Evolutionary conservation across 2,329 filamentous ascomycete genomes (phyloP).

Genomic region (Calonectria hawksworthii): DNA sequence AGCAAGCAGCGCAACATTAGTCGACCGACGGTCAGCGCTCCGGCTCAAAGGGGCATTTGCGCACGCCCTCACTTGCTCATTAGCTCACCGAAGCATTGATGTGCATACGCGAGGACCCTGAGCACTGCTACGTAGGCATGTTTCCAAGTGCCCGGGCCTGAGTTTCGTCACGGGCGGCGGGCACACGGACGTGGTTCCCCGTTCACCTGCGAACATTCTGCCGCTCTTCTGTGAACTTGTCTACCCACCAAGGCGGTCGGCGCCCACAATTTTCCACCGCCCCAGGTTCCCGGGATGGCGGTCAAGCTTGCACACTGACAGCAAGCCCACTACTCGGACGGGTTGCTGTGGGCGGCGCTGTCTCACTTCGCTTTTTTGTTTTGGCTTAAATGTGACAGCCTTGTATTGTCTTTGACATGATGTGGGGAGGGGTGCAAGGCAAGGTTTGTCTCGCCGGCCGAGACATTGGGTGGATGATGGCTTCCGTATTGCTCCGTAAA

Average conservation of each 20-base stretch:
- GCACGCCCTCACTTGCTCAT: conserved; percentile 22
- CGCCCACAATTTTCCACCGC: background rate
- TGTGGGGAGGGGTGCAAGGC: background rate
- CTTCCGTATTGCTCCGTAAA: background rate
- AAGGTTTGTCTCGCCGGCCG: conserved; percentile 11
- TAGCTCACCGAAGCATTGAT: conserved; percentile 20
- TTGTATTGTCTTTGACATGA: background rate
- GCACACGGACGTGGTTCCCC: conserved; percentile 30
- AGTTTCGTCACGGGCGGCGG: background rate
- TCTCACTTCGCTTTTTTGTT: background rate
- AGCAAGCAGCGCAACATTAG: conserved; percentile 20
- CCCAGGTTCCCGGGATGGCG: conserved; percentile 7
- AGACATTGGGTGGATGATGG: conserved; percentile 3
- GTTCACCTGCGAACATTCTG: conserved; percentile 7
- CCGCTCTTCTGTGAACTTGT: conserved; percentile 7
- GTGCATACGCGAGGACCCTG: conserved; percentile 12
- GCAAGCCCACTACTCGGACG: background rate
- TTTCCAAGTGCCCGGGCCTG: background rate
- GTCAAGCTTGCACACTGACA: background rate
- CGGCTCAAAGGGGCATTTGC: conserved; percentile 10
- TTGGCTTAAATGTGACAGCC: conserved; percentile 1
- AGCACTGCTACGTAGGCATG: background rate
- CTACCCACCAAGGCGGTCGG: background rate
- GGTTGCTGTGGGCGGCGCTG: background rate
- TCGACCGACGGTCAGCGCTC: conserved; percentile 13